Evolutionary conservation across 2,329 filamentous ascomycete genomes (phyloP).

Genomic region (Microsporum audouinii): DNA sequence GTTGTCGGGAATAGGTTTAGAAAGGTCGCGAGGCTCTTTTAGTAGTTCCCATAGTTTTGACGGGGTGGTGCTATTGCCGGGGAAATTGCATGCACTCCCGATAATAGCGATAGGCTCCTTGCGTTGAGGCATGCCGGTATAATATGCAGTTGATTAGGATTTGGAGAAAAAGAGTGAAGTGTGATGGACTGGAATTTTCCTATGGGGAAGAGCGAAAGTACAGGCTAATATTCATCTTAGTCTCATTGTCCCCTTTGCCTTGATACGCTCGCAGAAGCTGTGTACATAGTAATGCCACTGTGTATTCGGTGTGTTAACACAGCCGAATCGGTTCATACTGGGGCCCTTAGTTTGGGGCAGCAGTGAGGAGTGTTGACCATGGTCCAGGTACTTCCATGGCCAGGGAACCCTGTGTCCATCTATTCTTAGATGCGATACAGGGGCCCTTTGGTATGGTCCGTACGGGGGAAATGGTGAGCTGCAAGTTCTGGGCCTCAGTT

Average conservation of each 20-base stretch:
- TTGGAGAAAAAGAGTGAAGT: background rate
- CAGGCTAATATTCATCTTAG: background rate
- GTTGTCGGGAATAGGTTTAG: constrained; percentile 11
- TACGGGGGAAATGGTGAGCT: too few species aligned
- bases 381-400: background rate
- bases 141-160: background rate
- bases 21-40: constrained; percentile 7
- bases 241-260: background rate
- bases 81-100: constrained; percentile 26
- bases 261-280: background rate
- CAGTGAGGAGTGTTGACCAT: background rate
- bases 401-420: background rate
- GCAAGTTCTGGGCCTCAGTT: too few species aligned
- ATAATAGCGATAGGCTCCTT: constrained; percentile 20
- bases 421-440: background rate
- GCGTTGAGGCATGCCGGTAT: background rate
- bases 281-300: too few species aligned
- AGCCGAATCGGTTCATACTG: background rate
- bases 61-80: constrained; percentile 22
- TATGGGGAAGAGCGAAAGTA: background rate
- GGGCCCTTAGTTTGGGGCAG: background rate
- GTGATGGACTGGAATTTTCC: background rate
- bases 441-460: too few species aligned
- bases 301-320: background rate
- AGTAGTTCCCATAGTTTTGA: constrained; percentile 29